Base-by-base conservation (phyloP, 2,329 filamentous ascomycete species). In the Aspergillus ochraceoroseus region DNA sequence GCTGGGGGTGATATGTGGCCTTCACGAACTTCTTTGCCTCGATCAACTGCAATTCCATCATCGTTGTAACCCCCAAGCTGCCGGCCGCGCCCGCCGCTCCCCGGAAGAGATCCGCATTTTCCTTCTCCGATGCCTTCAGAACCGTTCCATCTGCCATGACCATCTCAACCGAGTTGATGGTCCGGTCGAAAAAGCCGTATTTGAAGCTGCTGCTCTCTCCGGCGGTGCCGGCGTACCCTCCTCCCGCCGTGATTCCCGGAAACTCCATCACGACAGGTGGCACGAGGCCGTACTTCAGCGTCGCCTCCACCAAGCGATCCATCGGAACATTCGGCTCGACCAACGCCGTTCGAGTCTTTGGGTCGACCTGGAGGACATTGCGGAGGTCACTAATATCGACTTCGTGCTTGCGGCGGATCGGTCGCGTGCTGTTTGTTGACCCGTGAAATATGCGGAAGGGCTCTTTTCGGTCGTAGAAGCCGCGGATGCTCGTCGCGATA, bases 371-470 rank as follows among this genome's bases (percentile, higher is more conserved):
- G 7, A 89, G 66, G 11, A 89, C 75, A 59, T 76, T 72, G 48
- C 70, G 73, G 7, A 89, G 73, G 25, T 82, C 87, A 59, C 87
- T 82, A 40, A 89, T 70, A 7, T 79, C 75, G 52, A 76, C 76
- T 57, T 47, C 37, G 25, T 41, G 32, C 4, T 39, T 47, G 33
- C 49, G 70, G 13, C 68, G 64, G 5, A 72, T 71, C 17, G 74
- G 73, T 5, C 85, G 79, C 25, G 85, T 88, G 62, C 79, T 85
- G 66, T 86, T 87, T 17, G 84, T 87, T 0, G 82, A 80, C 46
- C 85, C 85, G 64, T 88, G 84, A 53, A 80, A 84, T 57, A 88
- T 81, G n/a, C 83, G 75, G 63, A 85, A 88, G 2, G 81, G 76
- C 56, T 74, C 65, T 39, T 72, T 62, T 30, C 68, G 68, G 8